Percentiles rank a stretch among this genome's conserved stretches.
phyloP scores from a whole-genome alignment of 176 grass and related monocot species.

The Musa troglodytarum region DNA sequence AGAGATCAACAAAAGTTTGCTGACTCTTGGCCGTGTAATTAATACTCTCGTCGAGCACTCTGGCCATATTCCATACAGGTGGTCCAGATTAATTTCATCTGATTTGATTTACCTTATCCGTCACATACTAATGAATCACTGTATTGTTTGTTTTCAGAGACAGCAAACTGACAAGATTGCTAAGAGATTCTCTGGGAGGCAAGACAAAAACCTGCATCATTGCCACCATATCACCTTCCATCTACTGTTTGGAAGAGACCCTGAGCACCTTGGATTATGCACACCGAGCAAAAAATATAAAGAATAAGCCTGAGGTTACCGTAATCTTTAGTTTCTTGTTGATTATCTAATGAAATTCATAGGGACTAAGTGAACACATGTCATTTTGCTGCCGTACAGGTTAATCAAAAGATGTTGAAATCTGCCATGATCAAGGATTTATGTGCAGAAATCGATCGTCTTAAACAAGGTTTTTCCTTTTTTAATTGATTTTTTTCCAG shows the following conservation, averaged over 20 bases:
- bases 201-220: conserved; percentile 99
- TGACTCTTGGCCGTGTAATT: conserved; percentile 95
- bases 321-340: conserved; percentile 9
- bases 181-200: conserved; percentile 94
- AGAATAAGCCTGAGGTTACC: conserved; percentile 91
- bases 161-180: conserved; percentile 96
- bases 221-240: conserved; percentile 91
- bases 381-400: conserved; percentile 25
- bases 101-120: conserved; percentile 1
- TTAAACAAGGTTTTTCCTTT: conserved; percentile 74
- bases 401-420: conserved; percentile 99
- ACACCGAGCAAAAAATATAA: conserved; percentile 99
- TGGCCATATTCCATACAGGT: conserved; percentile 95
- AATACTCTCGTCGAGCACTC: conserved; percentile 99
- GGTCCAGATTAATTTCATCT: conserved; percentile 11
- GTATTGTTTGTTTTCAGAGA: conserved; percentile 59
- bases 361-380: conserved; percentile 21
- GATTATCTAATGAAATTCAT: neutral
- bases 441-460: conserved; percentile 90
- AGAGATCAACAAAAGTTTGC: conserved; percentile 98
- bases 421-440: conserved; percentile 95
- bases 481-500: neutral
- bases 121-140: neutral
- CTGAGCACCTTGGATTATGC: conserved; percentile 97
- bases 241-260: conserved; percentile 95